Evolutionary conservation across 148 eudicot genomes (phyloP).

Genomic region (Rhododendron kiyosumense): DNA sequence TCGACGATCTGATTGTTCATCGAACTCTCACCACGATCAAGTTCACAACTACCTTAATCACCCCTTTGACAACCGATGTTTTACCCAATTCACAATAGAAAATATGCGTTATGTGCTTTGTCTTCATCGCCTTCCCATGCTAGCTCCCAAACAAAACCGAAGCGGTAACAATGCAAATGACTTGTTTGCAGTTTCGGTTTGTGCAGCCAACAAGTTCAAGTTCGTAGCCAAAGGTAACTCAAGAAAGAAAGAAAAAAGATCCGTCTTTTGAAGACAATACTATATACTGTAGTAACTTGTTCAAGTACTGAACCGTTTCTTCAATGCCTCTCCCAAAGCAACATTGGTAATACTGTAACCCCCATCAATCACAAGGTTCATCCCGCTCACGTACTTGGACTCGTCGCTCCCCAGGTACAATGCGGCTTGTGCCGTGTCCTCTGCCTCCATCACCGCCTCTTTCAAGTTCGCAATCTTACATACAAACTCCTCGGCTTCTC

Average conservation of each 20-base stretch:
- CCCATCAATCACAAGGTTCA: conserved; percentile 40
- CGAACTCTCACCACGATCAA: too few species aligned
- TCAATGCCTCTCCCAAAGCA: background rate
- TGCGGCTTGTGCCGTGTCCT: conserved; percentile 36
- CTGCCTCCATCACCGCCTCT: conserved; percentile 16
- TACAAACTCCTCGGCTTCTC: background rate
- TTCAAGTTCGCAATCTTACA: conserved; percentile 16
- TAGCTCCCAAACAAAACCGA: too few species aligned
- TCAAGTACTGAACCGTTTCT: background rate
- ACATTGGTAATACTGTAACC: conserved; percentile 32
- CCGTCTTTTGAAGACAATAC: background rate
- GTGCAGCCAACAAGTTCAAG: background rate
- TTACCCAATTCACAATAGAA: too few species aligned
- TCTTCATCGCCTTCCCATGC: too few species aligned
- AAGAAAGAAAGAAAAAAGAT: background rate
- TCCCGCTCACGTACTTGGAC: conserved; percentile 36
- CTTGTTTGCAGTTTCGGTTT: too few species aligned
- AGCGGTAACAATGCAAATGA: too few species aligned
- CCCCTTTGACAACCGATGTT: too few species aligned
- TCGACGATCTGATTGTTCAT: too few species aligned
- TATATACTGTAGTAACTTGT: too few species aligned
- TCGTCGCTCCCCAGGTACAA: conserved; percentile 39
- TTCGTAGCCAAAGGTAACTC: background rate
- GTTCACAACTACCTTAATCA: too few species aligned
- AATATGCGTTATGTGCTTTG: too few species aligned